Percentiles rank a stretch among this genome's conserved stretches.
Evolutionary conservation across 1,139 yeast species (phyloP).

Genomic region (Lodderomyces jiufengensis): DNA sequence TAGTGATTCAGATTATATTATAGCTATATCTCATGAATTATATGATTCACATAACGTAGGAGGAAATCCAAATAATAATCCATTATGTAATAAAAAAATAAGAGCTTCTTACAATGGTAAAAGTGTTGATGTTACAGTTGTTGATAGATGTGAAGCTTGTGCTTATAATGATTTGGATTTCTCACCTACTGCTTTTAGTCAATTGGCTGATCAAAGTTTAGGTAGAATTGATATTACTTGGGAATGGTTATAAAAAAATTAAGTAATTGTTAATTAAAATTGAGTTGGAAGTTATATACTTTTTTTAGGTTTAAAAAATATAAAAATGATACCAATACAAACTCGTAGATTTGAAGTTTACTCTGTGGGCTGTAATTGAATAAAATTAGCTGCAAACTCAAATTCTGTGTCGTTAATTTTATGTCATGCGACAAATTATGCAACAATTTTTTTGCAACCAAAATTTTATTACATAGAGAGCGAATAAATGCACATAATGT

Average conservation of each 20-base stretch:
- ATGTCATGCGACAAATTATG: too few species aligned
- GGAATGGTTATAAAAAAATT: slow-evolving; percentile 24
- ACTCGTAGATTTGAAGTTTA: too few species aligned
- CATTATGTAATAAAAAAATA: slow-evolving; percentile 42
- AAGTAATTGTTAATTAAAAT: too few species aligned
- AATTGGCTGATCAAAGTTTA: slow-evolving; percentile 35
- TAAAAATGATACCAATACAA: too few species aligned
- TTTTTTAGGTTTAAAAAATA: too few species aligned
- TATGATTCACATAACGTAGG: slow-evolving; percentile 29
- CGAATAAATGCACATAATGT: too few species aligned
- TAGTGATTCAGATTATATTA: slow-evolving; percentile 47
- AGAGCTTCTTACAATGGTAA: slow-evolving; percentile 37
- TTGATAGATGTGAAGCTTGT: slow-evolving; percentile 43
- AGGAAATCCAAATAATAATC: slow-evolving; percentile 41
- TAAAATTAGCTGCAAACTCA: too few species aligned
- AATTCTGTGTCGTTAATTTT: too few species aligned
- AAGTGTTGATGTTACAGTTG: slow-evolving; percentile 42
- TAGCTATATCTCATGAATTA: slow-evolving; percentile 37
- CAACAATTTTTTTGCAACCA: too few species aligned
- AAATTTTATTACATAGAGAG: too few species aligned
- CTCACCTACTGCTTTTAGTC: slow-evolving; percentile 41
- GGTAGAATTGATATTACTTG: slow-evolving; percentile 45
- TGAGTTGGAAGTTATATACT: too few species aligned
- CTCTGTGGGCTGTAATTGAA: too few species aligned
- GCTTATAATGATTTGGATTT: slow-evolving; percentile 37